Percentiles rank a stretch among this genome's conserved stretches.
Evolutionary conservation across 371 early-diverging fungal species (phyloP).

Genomic region (Rhizopus stolonifer): DNA sequence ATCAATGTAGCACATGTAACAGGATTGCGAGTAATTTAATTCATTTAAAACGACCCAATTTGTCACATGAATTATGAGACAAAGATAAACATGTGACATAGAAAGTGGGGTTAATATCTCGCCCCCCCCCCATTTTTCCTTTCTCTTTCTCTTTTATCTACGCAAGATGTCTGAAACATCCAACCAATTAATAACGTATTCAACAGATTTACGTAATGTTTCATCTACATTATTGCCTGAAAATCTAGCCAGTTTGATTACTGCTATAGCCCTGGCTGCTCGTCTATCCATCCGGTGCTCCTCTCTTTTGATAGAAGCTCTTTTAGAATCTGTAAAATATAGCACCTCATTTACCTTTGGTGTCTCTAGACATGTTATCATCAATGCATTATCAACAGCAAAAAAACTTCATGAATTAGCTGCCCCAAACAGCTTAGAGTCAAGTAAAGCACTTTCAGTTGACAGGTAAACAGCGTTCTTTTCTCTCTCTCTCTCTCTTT

Average conservation of each 20-base stretch:
- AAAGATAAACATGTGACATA: background rate
- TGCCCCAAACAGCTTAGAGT: background rate
- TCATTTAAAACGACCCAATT: no score
- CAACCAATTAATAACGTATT: slow-evolving; percentile 15
- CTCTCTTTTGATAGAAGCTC: slow-evolving; percentile 45
- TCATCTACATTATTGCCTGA: slow-evolving; percentile 46
- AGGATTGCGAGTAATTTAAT: no score
- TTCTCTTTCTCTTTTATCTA: background rate
- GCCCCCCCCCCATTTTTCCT: background rate
- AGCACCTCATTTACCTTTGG: slow-evolving; percentile 61
- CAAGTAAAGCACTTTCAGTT: background rate
- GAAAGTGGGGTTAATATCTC: background rate
- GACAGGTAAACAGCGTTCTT: slow-evolving; percentile 16
- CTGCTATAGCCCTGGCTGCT: slow-evolving; percentile 43
- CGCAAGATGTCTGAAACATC: slow-evolving; percentile 15
- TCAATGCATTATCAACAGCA: slow-evolving; percentile 58
- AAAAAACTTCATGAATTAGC: slow-evolving; percentile 49
- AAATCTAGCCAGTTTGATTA: slow-evolving; percentile 41
- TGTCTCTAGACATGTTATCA: slow-evolving; percentile 54
- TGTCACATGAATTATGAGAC: no score
- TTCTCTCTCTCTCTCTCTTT: no score
- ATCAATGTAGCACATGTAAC: no score
- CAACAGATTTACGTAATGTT: slow-evolving; percentile 20
- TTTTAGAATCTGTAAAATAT: slow-evolving; percentile 62
- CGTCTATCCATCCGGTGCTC: slow-evolving; percentile 45